Evolutionary conservation across 2,329 filamentous ascomycete genomes (phyloP).

Genomic region (Colletotrichum magnum): DNA sequence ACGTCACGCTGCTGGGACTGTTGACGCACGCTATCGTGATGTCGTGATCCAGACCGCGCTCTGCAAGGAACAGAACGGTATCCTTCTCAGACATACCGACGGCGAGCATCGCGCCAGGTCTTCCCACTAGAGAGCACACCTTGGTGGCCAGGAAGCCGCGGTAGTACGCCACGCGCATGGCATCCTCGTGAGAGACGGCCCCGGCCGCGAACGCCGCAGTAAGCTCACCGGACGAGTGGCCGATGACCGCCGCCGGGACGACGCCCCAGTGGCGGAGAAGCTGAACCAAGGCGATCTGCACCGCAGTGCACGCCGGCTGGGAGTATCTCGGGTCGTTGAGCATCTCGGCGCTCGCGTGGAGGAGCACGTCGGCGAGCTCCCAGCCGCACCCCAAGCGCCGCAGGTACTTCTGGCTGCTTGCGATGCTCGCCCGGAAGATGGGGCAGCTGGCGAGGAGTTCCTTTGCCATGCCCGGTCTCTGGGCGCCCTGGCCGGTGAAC

Average conservation of each 20-base stretch:
- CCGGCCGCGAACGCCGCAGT: constrained; percentile 41
- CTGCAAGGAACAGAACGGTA: not conserved
- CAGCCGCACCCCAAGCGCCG: not conserved
- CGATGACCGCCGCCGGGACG: constrained; percentile 52
- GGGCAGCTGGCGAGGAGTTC: too few species aligned
- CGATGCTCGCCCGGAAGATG: constrained; percentile 44
- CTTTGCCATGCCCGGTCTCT: too few species aligned
- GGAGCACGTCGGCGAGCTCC: not conserved
- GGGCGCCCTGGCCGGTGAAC: too few species aligned
- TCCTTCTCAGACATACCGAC: constrained; percentile 30
- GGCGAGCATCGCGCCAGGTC: constrained; percentile 16
- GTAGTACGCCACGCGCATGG: constrained; percentile 44
- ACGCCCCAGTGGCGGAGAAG: constrained; percentile 49
- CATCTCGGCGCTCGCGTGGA: not conserved
- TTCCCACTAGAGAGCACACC: constrained; percentile 5
- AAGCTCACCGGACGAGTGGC: constrained; percentile 66
- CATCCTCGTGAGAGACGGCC: constrained; percentile 45
- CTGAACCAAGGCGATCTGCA: constrained; percentile 49
- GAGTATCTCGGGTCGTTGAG: constrained; percentile 45
- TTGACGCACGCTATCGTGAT: constrained; percentile 60
- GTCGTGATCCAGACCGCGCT: constrained; percentile 38
- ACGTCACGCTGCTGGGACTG: constrained; percentile 64
- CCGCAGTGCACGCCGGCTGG: constrained; percentile 50
- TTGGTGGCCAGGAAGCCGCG: constrained; percentile 17
- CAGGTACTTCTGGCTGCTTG: constrained; percentile 12